phyloP scores from a whole-genome alignment of 75 land plant genomes.

The Larix kaempferi region DNA sequence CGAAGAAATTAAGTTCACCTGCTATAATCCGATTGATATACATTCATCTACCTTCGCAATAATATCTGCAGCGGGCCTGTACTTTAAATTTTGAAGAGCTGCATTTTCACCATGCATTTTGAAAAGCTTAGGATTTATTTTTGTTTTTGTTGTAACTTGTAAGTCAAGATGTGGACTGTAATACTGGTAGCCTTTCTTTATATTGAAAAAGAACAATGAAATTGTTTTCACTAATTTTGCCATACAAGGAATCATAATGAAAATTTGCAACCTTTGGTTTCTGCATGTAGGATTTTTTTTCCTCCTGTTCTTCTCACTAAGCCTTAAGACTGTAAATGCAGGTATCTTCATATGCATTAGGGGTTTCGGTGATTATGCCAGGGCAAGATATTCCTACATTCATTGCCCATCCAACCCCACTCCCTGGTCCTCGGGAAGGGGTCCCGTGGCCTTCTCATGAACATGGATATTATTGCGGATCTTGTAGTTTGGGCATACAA shows the following conservation, averaged over 20 bases:
- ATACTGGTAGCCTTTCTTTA: background rate
- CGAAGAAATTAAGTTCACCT: background rate
- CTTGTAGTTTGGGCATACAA: conserved; percentile 8
- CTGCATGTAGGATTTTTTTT: background rate
- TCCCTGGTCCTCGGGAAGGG: conserved; percentile 61
- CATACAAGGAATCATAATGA: too few species aligned
- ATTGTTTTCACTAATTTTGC: too few species aligned
- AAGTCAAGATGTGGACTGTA: background rate
- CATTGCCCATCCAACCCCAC: conserved; percentile 77
- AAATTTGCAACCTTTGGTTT: background rate
- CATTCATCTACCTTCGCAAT: background rate
- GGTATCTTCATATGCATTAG: conserved; percentile 20
- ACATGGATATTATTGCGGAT: conserved; percentile 7
- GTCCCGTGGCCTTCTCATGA: conserved; percentile 55
- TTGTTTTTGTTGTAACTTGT: background rate
- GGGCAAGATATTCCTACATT: conserved; percentile 62
- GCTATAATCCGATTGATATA: background rate
- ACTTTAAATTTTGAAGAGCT: background rate
- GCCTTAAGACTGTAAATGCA: conserved; percentile 1
- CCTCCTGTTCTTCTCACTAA: background rate
- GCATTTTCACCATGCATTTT: background rate
- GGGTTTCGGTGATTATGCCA: conserved; percentile 80
- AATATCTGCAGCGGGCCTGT: background rate
- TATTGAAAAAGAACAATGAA: background rate
- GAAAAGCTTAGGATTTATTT: background rate